A percentile compares a stretch with the other conserved stretches of the same genome.
Conservation (phyloP, 2,329 filamentous ascomycete genomes). For the Nakataea oryzae region DNA sequence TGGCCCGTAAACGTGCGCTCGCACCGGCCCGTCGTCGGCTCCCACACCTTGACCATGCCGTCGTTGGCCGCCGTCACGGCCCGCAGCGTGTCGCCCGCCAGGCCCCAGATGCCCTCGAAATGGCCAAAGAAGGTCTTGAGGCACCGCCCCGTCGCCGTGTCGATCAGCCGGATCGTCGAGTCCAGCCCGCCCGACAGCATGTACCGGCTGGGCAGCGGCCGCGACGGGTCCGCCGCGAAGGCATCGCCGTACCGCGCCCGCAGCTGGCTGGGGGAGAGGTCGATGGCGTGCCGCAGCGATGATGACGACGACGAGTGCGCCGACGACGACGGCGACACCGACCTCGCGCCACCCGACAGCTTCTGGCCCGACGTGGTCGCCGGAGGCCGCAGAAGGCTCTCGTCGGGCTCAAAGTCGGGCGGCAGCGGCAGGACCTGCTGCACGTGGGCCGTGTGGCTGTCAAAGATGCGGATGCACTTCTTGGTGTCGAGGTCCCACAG, state of each 20-base stretch:
- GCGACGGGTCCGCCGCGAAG: slow-evolving; percentile 49
- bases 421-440: slow-evolving; percentile 84
- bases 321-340: neutral
- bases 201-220: slow-evolving; percentile 73
- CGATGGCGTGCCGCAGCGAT: slow-evolving; percentile 12
- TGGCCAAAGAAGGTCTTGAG: slow-evolving; percentile 94
- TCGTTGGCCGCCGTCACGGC: slow-evolving; percentile 54
- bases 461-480: slow-evolving; percentile 64
- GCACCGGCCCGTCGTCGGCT: slow-evolving; percentile 81
- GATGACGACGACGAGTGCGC: slow-evolving; percentile 8
- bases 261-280: slow-evolving; percentile 22
- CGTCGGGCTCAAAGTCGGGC: slow-evolving; percentile 81
- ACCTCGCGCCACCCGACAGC: slow-evolving; percentile 2
- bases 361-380: slow-evolving; percentile 8
- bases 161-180: slow-evolving; percentile 86
- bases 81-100: slow-evolving; percentile 71
- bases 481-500: slow-evolving; percentile 63
- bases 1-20: slow-evolving; percentile 90
- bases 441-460: slow-evolving; percentile 89
- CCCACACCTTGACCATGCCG: slow-evolving; percentile 91
- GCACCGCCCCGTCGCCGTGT: slow-evolving; percentile 70
- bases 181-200: slow-evolving; percentile 91
- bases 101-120: slow-evolving; percentile 88
- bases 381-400: slow-evolving; percentile 33
- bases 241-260: slow-evolving; percentile 48